Percentiles rank a stretch among this genome's conserved stretches.
phyloP scores from a whole-genome alignment of 2,329 filamentous ascomycete species.

The Fonsecaea erecta region DNA sequence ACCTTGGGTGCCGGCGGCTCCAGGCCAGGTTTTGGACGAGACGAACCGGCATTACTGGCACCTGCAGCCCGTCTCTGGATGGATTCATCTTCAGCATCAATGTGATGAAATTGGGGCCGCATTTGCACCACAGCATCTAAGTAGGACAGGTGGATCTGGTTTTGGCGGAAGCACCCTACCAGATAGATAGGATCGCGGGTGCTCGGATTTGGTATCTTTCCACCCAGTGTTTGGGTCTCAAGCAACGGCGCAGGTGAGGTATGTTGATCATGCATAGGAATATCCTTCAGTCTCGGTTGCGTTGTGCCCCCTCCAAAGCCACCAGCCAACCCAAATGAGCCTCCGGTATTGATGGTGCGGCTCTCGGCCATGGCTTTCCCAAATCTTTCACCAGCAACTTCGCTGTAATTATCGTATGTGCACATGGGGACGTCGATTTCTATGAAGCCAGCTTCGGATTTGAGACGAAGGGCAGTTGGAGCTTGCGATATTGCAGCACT shows the following conservation, averaged over 20 bases:
- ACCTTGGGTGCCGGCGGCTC: slow-evolving; percentile 52
- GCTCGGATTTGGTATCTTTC: slow-evolving; percentile 72
- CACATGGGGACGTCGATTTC: slow-evolving; percentile 90
- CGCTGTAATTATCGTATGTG: slow-evolving; percentile 76
- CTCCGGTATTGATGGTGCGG: slow-evolving; percentile 60
- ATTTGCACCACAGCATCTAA: slow-evolving; percentile 84
- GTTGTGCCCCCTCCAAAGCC: slow-evolving; percentile 68
- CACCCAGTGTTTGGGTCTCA: slow-evolving; percentile 81
- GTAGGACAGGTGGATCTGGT: slow-evolving; percentile 83
- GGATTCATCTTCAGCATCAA: slow-evolving; percentile 81
- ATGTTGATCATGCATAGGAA: slow-evolving; percentile 65
- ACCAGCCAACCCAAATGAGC: slow-evolving; percentile 71
- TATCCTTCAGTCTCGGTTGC: slow-evolving; percentile 37
- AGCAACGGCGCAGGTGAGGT: slow-evolving; percentile 73
- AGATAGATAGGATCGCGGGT: slow-evolving; percentile 79
- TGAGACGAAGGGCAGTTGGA: slow-evolving; percentile 78
- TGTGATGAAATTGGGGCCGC: slow-evolving; percentile 87
- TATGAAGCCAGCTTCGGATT: slow-evolving; percentile 78
- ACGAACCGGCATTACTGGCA: slow-evolving; percentile 41
- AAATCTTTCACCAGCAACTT: slow-evolving; percentile 79
- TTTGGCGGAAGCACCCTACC: slow-evolving; percentile 85
- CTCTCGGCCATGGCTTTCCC: slow-evolving; percentile 72
- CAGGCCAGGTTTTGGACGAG: slow-evolving; percentile 42
- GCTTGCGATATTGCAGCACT: slow-evolving; percentile 59
- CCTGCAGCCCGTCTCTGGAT: slow-evolving; percentile 56